Base-by-base conservation (phyloP, 768 basidiomycete species). In the Naganishia vaughanmartiniae region DNA sequence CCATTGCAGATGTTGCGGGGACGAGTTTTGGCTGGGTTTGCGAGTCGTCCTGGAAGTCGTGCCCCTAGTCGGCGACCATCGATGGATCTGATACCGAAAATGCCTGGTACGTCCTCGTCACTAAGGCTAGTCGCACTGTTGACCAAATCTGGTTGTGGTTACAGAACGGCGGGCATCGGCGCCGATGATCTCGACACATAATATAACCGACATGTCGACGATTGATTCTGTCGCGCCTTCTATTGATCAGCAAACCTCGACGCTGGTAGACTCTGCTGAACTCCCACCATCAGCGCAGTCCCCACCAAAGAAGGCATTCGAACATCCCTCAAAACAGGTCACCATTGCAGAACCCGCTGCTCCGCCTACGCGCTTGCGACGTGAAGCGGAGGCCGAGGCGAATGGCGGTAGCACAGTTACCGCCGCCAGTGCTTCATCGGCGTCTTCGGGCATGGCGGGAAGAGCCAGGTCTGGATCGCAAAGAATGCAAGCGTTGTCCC, bases 401-500 rank as follows among this genome's bases (percentile, higher is more conserved):
- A 10, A 24, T 30, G 14, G 28, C 15, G 5, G 45, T 19, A 17
- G 17, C 7, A 31, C 68, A 39, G 31, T 4, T 12, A 24, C 3
- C 34, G 28, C 48, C 3, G 28, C 68, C 9, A 69, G 28, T 17
- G 17, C 31, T 3, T 36, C 56, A 31, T 26, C 60, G 11, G 12
- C 39, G 36, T n/a, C 60, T n/a, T 63, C 26, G 24, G 30, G 24
- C 5, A 45, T 42, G 39, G 54, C 65, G 36, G 68, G 68, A 39
- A 30, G 66, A 53, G 45, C 57, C 28, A 31, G 71, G 33, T 72
- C 69, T 24, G 80, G 80, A 6, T 78, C 76, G 63, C 72, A 72
- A 24, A 42, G 81, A 31, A 74, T 82, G 74, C 78, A 77, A 46
- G 70, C 77, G 63, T 71, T 82, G 71, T 75, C 74, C 19, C 78